Conservation (phyloP, 2,329 filamentous ascomycete species). For the Verticillium zaregamsianum region DNA sequence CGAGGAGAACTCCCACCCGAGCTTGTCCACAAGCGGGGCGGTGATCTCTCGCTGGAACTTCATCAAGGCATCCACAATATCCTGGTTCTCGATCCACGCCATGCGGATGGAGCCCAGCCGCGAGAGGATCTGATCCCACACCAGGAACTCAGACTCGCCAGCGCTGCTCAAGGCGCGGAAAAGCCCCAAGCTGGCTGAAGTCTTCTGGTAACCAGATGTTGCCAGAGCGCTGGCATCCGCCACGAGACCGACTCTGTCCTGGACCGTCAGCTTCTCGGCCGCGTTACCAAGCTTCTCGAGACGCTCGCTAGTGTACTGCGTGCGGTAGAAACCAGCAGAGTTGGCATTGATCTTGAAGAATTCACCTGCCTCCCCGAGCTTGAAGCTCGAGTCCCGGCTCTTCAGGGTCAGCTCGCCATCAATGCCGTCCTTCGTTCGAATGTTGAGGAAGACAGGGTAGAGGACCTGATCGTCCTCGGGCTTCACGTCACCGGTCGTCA, state of each 20-base stretch:
- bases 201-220: constrained; percentile 88
- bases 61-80: constrained; percentile 71
- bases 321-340: constrained; percentile 89
- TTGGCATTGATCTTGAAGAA: constrained; percentile 98
- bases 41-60: constrained; percentile 77
- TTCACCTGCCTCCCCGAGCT: constrained; percentile 66
- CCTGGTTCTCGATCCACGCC: constrained; percentile 81
- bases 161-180: constrained; percentile 77
- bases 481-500: constrained; percentile 88
- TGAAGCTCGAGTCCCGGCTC: constrained; percentile 68
- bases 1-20: constrained; percentile 85
- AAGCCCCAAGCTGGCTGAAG: constrained; percentile 80
- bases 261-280: constrained; percentile 78
- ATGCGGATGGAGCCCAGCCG: constrained; percentile 74
- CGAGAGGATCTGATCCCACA: constrained; percentile 88
- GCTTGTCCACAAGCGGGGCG: constrained; percentile 73
- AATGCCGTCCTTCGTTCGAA: constrained; percentile 79
- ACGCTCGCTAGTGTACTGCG: constrained; percentile 78
- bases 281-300: constrained; percentile 84
- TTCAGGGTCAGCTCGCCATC: constrained; percentile 64
- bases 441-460: constrained; percentile 83
- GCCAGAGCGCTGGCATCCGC: constrained; percentile 88
- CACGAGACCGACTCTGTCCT: constrained; percentile 93
- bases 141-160: constrained; percentile 81
- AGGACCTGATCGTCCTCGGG: constrained; percentile 86